Conservation (phyloP, 352 stramenopile species). For the Discostella stelligera region DNA sequence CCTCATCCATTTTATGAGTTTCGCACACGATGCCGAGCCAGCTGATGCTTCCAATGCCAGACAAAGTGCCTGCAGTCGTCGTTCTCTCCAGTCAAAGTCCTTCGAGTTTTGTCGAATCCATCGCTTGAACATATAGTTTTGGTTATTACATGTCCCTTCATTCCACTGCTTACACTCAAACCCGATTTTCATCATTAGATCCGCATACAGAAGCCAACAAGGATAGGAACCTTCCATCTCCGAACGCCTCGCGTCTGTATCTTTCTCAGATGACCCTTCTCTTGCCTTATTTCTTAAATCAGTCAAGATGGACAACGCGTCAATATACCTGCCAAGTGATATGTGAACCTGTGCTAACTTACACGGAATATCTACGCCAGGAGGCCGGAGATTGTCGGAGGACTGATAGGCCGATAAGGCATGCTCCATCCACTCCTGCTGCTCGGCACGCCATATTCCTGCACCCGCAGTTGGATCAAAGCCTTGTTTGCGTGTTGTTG, state of each 20-base stretch:
- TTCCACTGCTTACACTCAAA: constrained; percentile 79
- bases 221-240: constrained; percentile 70
- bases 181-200: constrained; percentile 80
- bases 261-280: constrained; percentile 9
- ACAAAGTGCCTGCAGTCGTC: constrained; percentile 71
- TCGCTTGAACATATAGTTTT: constrained; percentile 77
- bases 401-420: constrained; percentile 64
- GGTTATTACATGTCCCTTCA: constrained; percentile 45
- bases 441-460: constrained; percentile 39
- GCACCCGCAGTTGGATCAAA: constrained; percentile 31
- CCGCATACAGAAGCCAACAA: constrained; percentile 77
- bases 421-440: constrained; percentile 67
- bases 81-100: constrained; percentile 79
- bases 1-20: constrained; percentile 65
- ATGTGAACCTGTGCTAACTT: constrained; percentile 75
- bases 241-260: constrained; percentile 19
- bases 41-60: constrained; percentile 75
- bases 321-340: constrained; percentile 67
- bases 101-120: constrained; percentile 78
- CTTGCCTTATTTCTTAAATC: constrained; percentile 65
- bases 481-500: constrained; percentile 5
- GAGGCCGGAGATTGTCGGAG: constrained; percentile 70
- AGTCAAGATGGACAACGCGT: constrained; percentile 77
- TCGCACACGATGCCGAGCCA: constrained; percentile 54
- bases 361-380: constrained; percentile 71